Evolutionary conservation across 1,284 basidiomycete species (phyloP), one percentile per base, ranked within the genome.

Genomic region (Xerocomus cyaneibrunnescens): DNA sequence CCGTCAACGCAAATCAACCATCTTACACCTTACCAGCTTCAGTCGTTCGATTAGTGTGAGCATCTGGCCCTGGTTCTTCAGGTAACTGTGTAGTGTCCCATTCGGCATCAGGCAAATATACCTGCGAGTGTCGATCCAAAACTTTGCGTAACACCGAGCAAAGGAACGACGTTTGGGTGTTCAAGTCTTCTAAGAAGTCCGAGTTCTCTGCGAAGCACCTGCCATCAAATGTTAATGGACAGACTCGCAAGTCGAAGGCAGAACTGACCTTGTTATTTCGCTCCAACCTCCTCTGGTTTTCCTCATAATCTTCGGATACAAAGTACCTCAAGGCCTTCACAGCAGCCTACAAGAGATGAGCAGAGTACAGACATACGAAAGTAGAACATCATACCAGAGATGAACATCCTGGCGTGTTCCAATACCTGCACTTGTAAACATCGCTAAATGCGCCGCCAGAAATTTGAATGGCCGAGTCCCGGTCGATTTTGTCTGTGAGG

Each of bases 321-420:
- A 43, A 56, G 17, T 57, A 36, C 25, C 54, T 54, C 19, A 38
- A 10, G 0, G 12, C 5, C 23, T 57, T 55, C 30, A 55, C 43
- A 14, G 54, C 50, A 25, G 58, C 40, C 43, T 56, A 10, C 1
- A 14, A 5, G n/a, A 7, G 8, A 21, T 55, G 25, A 43, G 12
- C 3, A 43, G 5, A 12, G 17, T 2, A 13, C 9, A 21, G n/a
- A n/a, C 16, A 10, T 9, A 9, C 8, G 14, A 28, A 23, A 7
- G 17, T 7, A n/a, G 14, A 22, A 4, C 3, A 19, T 12, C 19
- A 10, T 32, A 54, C 51, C 17, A 40, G 19, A 10, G 19, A 45
- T 1, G 41, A 48, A 32, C 41, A 39, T 13, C 37, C 53, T 5
- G 41, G 10, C 3, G 7, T 16, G 2, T 31, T 45, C 5, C n/a